phyloP scores from a whole-genome alignment of 2,329 filamentous ascomycete genomes.

The Aphanoascus verrucosus region DNA sequence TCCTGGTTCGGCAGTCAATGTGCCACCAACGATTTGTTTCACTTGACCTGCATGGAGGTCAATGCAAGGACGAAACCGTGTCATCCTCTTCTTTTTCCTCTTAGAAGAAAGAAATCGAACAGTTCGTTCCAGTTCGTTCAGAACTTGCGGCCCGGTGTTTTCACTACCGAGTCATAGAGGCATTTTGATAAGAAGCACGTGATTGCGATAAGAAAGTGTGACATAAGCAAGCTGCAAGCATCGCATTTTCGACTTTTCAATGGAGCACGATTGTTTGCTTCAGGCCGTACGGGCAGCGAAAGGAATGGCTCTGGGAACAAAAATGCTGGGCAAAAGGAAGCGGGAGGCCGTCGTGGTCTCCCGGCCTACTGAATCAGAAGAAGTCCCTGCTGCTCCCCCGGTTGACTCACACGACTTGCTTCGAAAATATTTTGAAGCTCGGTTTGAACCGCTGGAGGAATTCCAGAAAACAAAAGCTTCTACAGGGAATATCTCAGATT shows the following conservation, averaged over 20 bases:
- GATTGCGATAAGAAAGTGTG: background rate
- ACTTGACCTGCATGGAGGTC: slow-evolving; percentile 95
- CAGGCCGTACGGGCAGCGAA: background rate
- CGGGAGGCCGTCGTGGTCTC: slow-evolving; percentile 30
- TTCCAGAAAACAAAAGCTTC: slow-evolving; percentile 18
- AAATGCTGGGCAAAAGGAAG: slow-evolving; percentile 41
- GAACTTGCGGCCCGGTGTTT: background rate
- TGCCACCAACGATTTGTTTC: slow-evolving; percentile 97
- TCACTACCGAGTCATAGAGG: too few species aligned
- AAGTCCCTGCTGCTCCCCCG: slow-evolving; percentile 19
- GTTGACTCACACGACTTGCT: slow-evolving; percentile 63
- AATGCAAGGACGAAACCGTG: slow-evolving; percentile 88
- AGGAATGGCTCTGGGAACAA: background rate
- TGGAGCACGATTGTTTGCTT: background rate
- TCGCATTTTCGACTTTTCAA: background rate
- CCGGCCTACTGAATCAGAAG: slow-evolving; percentile 18
- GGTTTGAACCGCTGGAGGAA: slow-evolving; percentile 62
- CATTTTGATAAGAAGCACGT: background rate
- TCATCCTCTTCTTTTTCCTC: slow-evolving; percentile 72
- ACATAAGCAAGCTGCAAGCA: background rate
- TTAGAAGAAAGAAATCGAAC: background rate
- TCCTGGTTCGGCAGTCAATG: slow-evolving; percentile 57
- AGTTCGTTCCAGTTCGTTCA: too few species aligned
- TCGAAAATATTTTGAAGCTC: slow-evolving; percentile 73
- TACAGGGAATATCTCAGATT: slow-evolving; percentile 14